Base-by-base conservation (phyloP, 192 early-diverging fungal genomes). In the Backusella macrospora region DNA sequence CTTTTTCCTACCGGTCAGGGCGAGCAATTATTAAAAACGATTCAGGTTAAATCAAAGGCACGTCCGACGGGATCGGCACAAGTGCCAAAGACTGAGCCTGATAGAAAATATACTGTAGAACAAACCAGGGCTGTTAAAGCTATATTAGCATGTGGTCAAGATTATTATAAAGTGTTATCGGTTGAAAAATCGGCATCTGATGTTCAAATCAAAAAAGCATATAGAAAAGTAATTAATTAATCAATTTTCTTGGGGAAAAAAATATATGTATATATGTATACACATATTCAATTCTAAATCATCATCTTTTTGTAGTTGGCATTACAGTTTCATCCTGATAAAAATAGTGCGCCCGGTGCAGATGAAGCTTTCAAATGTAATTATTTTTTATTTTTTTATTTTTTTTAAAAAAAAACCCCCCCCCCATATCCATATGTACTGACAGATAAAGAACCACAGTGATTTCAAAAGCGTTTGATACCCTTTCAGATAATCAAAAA, bases 301-400 rank as follows among this genome's bases (percentile, higher is more conserved):
- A 3, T 12, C 14, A 12, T 49, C 43, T 67, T 37, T 44, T 5
- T 62, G 6, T 47, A 95, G 89, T 83, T 95, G 38, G 97, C 97
- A 37, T 86, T 99, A 67, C 89, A 93, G 72, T 96, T 94, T 78
- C 97, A 99, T 74, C 97, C 97, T 1, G 97, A 99, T 76, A 99
- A 99, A 78, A 98, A 97, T 71, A 88, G 84, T 0, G 97, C 97
- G 13, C 97, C 96, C 3, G 96, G 97, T n/a, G 95, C 96, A 6
- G 96, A 97, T 70, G 96, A 97, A 79, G 96, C 97, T 0, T 99
- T 99, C 78, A 98, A 98, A 83, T 86, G 92, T 93, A 83, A 65
- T 73, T n/a, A n/a, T n/a, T n/a, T n/a, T n/a, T n/a, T n/a, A 4
- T 43, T 10, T 43, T 21, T 21, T 6, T 52, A 3, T 16, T 52